Evolutionary conservation across 2,329 filamentous ascomycete species (phyloP), one percentile per base, ranked within the genome.

Genomic region (Aspergillus ibericus): DNA sequence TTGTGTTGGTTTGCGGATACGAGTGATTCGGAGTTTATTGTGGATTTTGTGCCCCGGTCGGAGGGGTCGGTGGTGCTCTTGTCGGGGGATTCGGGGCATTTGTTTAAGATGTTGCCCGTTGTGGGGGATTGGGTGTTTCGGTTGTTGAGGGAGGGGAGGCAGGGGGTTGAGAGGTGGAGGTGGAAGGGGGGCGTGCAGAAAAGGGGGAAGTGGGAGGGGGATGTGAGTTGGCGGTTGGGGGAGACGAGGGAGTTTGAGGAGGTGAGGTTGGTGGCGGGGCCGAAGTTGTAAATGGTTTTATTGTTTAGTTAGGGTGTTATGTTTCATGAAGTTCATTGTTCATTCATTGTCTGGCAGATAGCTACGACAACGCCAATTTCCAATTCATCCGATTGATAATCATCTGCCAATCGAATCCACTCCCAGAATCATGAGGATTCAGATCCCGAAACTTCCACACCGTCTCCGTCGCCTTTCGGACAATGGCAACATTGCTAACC

Each of bases 1-100:
- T 70, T 88, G n/a, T 88, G 86, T 66, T 88, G 85, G 85, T 85
- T 85, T 59, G 83, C 84, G 0, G 86, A 88, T 64, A 85, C 84
- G 0, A 76, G 72, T 7, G 83, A 87, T 64, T 85, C 83, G 0
- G 83, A 88, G 48, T 88, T 81, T 62, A 79, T 85, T 50, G 78
- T 88, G 44, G 85, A 88, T 66, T 83, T 80, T 54, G 81, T 87
- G 0, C 85, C 85, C 0, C 69, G 74, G 0, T 82, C 77, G 0
- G 68, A 70, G 1, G 71, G 73, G 1, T 80, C 77, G 0, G 74
- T 87, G 2, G 69, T 87, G 2, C 66, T 85, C 0, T 61, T 82
- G 0, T 80, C 82, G 0, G 85, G 85, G 0, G 85, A 87, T 64
- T 87, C 84, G 1, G 85, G 84, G 0, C 85, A 88, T 65, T 83